Percentiles rank a stretch among this genome's conserved stretches.
Evolutionary conservation across 495 filamentous ascomycete species (phyloP).

Genomic region (Staphylotrichum longicolle): DNA sequence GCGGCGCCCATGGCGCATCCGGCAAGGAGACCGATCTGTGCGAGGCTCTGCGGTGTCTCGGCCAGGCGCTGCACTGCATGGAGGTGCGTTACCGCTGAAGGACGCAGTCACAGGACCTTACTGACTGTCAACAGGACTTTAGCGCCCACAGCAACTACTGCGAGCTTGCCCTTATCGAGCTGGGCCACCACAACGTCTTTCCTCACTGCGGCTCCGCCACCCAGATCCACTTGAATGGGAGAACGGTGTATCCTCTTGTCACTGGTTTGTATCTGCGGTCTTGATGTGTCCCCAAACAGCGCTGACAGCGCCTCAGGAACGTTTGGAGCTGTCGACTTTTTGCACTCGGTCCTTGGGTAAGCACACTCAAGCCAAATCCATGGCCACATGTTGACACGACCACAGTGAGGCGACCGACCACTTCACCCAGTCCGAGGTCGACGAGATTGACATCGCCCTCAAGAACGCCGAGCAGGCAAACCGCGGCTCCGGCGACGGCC

Average conservation of each 20-base stretch:
- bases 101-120: neutral
- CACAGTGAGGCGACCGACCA: slow-evolving; percentile 85
- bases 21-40: slow-evolving; percentile 83
- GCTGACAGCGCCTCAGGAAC: slow-evolving; percentile 33
- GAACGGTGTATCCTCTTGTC: slow-evolving; percentile 78
- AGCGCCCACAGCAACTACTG: slow-evolving; percentile 93
- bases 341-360: slow-evolving; percentile 87
- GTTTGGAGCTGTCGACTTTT: slow-evolving; percentile 92
- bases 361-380: neutral
- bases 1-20: slow-evolving; percentile 56
- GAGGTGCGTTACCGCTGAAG: slow-evolving; percentile 44
- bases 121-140: slow-evolving; percentile 59
- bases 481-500: slow-evolving; percentile 28
- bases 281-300: too few species aligned
- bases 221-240: slow-evolving; percentile 69
- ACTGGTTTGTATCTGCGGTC: slow-evolving; percentile 58
- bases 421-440: slow-evolving; percentile 91
- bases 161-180: slow-evolving; percentile 81
- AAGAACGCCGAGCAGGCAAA: slow-evolving; percentile 49
- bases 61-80: slow-evolving; percentile 87
- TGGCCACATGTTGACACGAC: neutral
- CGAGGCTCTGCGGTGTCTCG: slow-evolving; percentile 81
- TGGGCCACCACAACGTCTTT: slow-evolving; percentile 80
- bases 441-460: slow-evolving; percentile 79
- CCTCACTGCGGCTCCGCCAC: slow-evolving; percentile 76